Evolutionary conservation across 192 early-diverging fungal species (phyloP).

Genomic region (Backusella morwellensis): DNA sequence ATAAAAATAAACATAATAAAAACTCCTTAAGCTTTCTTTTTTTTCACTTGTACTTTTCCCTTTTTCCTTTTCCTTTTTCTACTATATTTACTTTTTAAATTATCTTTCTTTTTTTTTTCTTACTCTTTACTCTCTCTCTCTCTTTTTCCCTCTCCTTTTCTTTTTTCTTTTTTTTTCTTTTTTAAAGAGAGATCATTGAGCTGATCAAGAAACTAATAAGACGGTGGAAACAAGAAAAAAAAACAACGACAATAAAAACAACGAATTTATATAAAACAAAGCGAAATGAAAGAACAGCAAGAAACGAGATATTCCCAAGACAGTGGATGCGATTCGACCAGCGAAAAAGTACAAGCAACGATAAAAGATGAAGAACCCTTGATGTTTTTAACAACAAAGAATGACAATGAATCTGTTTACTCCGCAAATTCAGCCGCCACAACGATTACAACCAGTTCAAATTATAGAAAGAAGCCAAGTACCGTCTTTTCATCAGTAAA

Average conservation of each 20-base stretch:
- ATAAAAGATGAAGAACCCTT: neutral
- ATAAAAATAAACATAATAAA: neutral
- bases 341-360: neutral
- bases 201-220: neutral
- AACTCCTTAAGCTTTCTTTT: neutral
- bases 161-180: neutral
- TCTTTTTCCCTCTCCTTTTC: neutral
- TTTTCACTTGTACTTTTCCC: neutral
- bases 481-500: slow-evolving; percentile 29
- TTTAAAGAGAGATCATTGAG: neutral
- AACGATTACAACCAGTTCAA: slow-evolving; percentile 26
- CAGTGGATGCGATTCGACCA: neutral
- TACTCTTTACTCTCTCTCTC: neutral
- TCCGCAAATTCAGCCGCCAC: slow-evolving; percentile 32
- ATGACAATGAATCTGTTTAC: slow-evolving; percentile 29
- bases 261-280: neutral
- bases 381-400: slow-evolving; percentile 4
- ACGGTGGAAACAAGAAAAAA: neutral
- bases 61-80: neutral
- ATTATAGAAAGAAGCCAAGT: slow-evolving; percentile 20
- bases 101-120: neutral
- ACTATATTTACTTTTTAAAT: neutral
- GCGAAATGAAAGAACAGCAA: neutral
- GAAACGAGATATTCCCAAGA: neutral
- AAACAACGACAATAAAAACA: neutral